phyloP scores from a whole-genome alignment of 2,329 filamentous ascomycete species.

The Aspergillus sp. region DNA sequence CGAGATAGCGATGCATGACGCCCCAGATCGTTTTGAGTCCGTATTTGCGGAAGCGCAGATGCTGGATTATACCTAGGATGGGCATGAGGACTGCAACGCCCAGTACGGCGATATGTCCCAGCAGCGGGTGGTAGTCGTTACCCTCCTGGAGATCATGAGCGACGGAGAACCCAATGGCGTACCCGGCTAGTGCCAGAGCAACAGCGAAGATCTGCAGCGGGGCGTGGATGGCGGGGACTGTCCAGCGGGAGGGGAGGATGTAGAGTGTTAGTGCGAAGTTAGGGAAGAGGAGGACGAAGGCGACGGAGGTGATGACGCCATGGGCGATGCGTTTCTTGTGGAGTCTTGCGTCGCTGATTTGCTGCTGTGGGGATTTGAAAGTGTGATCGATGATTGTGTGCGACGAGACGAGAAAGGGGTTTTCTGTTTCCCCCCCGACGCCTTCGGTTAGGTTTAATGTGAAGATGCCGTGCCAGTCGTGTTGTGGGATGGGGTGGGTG shows the following conservation, averaged over 20 bases:
- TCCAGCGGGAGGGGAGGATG: slow-evolving; percentile 34
- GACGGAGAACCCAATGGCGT: slow-evolving; percentile 45
- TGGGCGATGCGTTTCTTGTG: slow-evolving; percentile 15
- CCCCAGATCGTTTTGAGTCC: slow-evolving; percentile 40
- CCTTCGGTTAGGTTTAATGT: slow-evolving; percentile 44
- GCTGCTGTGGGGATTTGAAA: slow-evolving; percentile 5
- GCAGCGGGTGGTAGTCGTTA: slow-evolving; percentile 41
- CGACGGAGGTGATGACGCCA: slow-evolving; percentile 30
- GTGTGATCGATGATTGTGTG: slow-evolving; percentile 5
- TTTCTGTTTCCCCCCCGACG: slow-evolving; percentile 41
- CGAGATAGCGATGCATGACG: slow-evolving; percentile 47
- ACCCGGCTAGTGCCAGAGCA: slow-evolving; percentile 41
- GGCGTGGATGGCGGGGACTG: slow-evolving; percentile 40
- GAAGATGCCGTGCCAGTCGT: slow-evolving; percentile 39
- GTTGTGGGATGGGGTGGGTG: slow-evolving; percentile 39
- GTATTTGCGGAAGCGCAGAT: slow-evolving; percentile 42
- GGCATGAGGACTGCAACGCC: slow-evolving; percentile 51
- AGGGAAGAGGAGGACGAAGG: slow-evolving; percentile 38
- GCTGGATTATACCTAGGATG: slow-evolving; percentile 44
- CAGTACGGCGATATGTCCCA: slow-evolving; percentile 45
- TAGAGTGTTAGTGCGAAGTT: slow-evolving; percentile 26
- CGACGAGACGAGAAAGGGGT: slow-evolving; percentile 20
- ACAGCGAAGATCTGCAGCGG: slow-evolving; percentile 43
- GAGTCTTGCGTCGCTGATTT: slow-evolving; percentile 10
- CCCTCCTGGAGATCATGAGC: slow-evolving; percentile 34